Evolutionary conservation across 192 early-diverging fungal species (phyloP), one percentile per base, ranked within the genome.

Genomic region (Coemansia sp.): DNA sequence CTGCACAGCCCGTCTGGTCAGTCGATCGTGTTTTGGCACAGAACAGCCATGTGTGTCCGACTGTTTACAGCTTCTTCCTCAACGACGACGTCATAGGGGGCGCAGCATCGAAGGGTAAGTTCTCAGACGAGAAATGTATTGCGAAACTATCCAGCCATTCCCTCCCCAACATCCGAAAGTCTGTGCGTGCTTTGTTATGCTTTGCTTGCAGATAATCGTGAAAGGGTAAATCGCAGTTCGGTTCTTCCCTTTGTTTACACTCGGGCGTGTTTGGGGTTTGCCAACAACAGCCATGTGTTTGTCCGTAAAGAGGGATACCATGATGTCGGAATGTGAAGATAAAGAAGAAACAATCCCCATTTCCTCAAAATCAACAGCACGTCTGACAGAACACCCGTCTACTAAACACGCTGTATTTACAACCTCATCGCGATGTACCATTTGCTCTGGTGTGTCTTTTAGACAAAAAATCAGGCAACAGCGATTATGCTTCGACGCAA

Each of bases 21-120:
- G 59, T 43, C 35, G 78, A 81, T 34, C 69, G 70, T 32, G 66
- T 75, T 43, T 56, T 81, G 40, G 73, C 57, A 11, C 42, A 61
- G 10, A 59, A 60, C 59, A 66, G 71, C 54, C 22, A 69, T 19
- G 73, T 81, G 48, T 69, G 78, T 40, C 68, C 78, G 9, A 66
- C 78, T 14, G 78, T 81, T n/a, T 81, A 75, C 69, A 72, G 67
- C 73, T 81, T 72, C 56, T 81, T 81, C 32, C 29, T 81, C 48
- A 69, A 68, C 40, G 69, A 75, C 60, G 73, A 75, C 5, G 40
- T 69, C 36, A 29, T 62, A 41, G 66, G 59, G 57, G 63, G 53
- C 29, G 23, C 22, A 22, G 9, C 10, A 25, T 38, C 25, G 20
- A 62, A 65, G 14, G 73, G 73, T 75, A 75, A 75, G 65, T 40